Percentiles rank a stretch among this genome's conserved stretches.
Evolutionary conservation across 208 protist genomes (phyloP).

Genomic region (Trichomonas vaginalis): DNA sequence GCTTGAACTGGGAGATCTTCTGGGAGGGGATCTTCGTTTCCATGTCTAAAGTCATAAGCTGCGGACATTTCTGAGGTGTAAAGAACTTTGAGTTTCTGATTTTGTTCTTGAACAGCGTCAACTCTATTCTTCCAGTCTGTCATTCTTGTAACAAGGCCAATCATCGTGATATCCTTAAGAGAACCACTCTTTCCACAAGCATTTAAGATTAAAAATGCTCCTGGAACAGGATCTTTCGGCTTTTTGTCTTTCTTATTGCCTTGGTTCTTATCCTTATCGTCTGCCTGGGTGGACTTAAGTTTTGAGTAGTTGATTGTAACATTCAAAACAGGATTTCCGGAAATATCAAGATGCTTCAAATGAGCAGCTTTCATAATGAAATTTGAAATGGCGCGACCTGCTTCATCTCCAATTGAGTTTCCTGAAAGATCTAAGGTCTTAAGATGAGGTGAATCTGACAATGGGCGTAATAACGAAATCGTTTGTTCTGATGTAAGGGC

Average conservation of each 20-base stretch:
- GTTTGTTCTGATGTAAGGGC: background rate
- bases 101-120: background rate
- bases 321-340: background rate
- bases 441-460: background rate
- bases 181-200: background rate
- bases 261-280: background rate
- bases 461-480: background rate
- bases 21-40: background rate
- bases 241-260: conserved; percentile 14
- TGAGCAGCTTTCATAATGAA: background rate
- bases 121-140: background rate
- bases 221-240: background rate
- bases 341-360: background rate
- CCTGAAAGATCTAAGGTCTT: background rate
- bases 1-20: background rate
- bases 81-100: background rate
- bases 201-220: background rate
- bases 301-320: background rate
- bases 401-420: background rate
- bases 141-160: background rate
- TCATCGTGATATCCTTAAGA: background rate
- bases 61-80: background rate
- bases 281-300: background rate
- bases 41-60: background rate
- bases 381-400: background rate